phyloP scores from a whole-genome alignment of 768 basidiomycete genomes.

The Stropharia rugosoannulata region DNA sequence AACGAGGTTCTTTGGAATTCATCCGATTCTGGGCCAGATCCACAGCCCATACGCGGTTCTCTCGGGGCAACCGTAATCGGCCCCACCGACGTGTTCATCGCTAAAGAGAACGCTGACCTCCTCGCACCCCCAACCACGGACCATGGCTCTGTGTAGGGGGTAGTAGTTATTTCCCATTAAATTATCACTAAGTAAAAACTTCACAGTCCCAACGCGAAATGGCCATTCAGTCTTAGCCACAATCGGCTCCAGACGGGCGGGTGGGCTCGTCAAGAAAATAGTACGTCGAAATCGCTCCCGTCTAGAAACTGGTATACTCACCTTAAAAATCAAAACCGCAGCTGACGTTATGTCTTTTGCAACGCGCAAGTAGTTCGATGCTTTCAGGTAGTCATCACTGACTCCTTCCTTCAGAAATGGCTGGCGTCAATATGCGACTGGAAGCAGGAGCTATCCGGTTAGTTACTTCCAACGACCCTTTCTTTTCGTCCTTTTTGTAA shows the following conservation, averaged over 20 bases:
- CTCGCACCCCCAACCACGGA: conserved; percentile 66
- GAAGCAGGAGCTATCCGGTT: conserved; percentile 49
- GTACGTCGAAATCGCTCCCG: conserved; percentile 32
- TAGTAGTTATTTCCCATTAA: background rate
- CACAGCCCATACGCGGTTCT: conserved; percentile 43
- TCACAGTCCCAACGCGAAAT: conserved; percentile 48
- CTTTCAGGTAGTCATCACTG: conserved; percentile 3
- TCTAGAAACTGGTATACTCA: background rate
- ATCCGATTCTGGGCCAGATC: conserved; percentile 27
- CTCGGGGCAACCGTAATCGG: conserved; percentile 52
- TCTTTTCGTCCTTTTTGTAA: background rate
- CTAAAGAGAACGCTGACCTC: conserved; percentile 52
- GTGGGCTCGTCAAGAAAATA: conserved; percentile 55
- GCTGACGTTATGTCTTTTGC: conserved; percentile 49
- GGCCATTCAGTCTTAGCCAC: conserved; percentile 63
- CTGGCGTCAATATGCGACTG: conserved; percentile 52
- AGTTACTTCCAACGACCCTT: background rate
- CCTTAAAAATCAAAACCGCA: conserved; percentile 16
- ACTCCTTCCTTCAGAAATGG: conserved; percentile 14
- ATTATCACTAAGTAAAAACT: background rate
- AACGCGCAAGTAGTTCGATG: conserved; percentile 16
- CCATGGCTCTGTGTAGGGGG: conserved; percentile 40
- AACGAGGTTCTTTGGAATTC: conserved; percentile 21
- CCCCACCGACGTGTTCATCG: conserved; percentile 51
- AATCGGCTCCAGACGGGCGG: conserved; percentile 60